Base-by-base conservation (phyloP, 768 basidiomycete genomes). In the Udeniomyces megalosporus region DNA sequence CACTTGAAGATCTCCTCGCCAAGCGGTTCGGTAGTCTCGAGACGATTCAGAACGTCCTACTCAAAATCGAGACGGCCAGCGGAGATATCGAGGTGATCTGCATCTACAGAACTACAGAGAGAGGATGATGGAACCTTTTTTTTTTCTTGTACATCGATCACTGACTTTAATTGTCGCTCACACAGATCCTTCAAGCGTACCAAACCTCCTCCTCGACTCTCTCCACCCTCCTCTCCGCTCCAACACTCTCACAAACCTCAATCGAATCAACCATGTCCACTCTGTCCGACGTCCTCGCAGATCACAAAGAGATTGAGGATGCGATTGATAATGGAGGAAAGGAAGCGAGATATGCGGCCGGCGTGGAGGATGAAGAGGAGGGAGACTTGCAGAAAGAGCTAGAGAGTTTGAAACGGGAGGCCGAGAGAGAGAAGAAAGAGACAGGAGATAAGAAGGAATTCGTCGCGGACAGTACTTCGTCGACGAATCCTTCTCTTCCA, bases 211-310 rank as follows among this genome's bases (percentile, higher is more conserved):
- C 88, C 0, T 73, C 79, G 6, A 90, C 91, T 0, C 77, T 96
- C 6, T 80, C 79, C 15, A 74, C 81, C 0, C 81, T 96, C 48
- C 80, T 96, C 1, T 76, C 84, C 8, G 82, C 93, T 67, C 89
- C 91, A 0, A 82, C 82, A 0, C 76, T 97, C 14, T 82, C 84
- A 65, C 79, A 81, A n/a, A 83, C 83, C 17, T 79, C 78, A 54
- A 81, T 97, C 51, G 86, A 93, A 61, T 79, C 81, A 67, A 93
- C 90, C 3, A 84, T 93, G 81, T 87, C 91, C 28, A 84, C 83
- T 10, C 78, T 97, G 67, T 84, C 86, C 0, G 84, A 85, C 65
- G 86, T 85, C 2, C 84, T 87, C 66, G 80, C 83, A 0, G 83
- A 90, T 69, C 87, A 88, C 47, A 78, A 77, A 44, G 91, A 95